Evolutionary conservation across 257 asterid genomes (phyloP).

Genomic region (Cruciata laevipes): DNA sequence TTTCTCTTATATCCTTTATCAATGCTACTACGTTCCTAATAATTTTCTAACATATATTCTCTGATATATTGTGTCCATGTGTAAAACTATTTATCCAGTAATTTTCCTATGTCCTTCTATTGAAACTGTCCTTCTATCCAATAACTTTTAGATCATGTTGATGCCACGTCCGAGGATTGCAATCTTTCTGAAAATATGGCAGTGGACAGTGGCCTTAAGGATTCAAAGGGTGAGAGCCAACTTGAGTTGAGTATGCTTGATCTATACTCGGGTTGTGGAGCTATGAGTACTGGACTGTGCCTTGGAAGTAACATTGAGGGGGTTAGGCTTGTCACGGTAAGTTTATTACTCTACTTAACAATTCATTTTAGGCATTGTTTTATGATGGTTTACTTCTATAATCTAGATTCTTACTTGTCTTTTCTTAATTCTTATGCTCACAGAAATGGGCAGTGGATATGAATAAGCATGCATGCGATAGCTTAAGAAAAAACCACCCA

Average conservation of each 20-base stretch:
- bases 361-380: not conserved
- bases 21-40: too few species aligned
- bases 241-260: conserved; percentile 52
- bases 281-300: conserved; percentile 86
- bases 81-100: too few species aligned
- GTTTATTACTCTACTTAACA: conserved; percentile 1
- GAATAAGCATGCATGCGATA: conserved; percentile 57
- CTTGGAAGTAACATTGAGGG: conserved; percentile 63
- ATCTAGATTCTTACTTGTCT: too few species aligned
- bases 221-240: conserved; percentile 12
- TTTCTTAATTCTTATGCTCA: not conserved
- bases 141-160: too few species aligned
- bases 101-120: too few species aligned
- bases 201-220: conserved; percentile 11
- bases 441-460: conserved; percentile 96
- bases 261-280: conserved; percentile 93
- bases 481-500: conserved; percentile 63
- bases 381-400: not conserved
- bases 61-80: too few species aligned
- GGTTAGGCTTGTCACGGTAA: conserved; percentile 64
- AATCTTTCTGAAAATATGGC: too few species aligned
- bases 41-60: too few species aligned
- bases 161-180: too few species aligned
- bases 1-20: too few species aligned
- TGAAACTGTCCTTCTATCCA: too few species aligned